Evolutionary conservation across 345 rosid genomes (phyloP).

Genomic region (Brassica juncea): DNA sequence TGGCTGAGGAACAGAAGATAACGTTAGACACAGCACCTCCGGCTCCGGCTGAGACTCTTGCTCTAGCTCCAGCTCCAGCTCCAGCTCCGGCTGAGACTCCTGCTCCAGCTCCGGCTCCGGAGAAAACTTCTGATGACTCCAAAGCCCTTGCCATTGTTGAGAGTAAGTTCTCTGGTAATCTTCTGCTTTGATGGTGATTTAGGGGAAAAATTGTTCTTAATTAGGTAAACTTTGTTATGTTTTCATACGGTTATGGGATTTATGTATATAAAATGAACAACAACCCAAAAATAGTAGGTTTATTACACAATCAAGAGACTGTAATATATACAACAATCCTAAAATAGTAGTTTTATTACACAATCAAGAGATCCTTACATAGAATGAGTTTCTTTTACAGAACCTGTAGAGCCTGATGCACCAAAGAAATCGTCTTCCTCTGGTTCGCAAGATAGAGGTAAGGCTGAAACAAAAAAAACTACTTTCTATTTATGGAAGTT

Average conservation of each 20-base stretch:
- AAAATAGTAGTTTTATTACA: constrained; percentile 7
- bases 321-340: background rate
- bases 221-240: background rate
- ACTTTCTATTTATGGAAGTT: constrained; percentile 17
- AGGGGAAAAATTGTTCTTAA: background rate
- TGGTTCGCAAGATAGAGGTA: constrained; percentile 76
- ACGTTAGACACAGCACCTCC: constrained; percentile 27
- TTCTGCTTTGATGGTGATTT: background rate
- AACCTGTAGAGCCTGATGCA: constrained; percentile 52
- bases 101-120: constrained; percentile 35
- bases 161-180: constrained; percentile 44
- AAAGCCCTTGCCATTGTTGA: constrained; percentile 62
- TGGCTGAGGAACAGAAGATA: constrained; percentile 31
- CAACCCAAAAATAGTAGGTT: background rate
- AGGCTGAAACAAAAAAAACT: background rate
- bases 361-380: background rate
- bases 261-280: no score
- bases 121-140: constrained; percentile 47
- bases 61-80: background rate
- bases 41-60: constrained; percentile 39
- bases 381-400: constrained; percentile 43
- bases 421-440: constrained; percentile 59
- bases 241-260: background rate
- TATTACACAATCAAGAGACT: background rate
- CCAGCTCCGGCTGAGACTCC: constrained; percentile 20